Evolutionary conservation across 352 stramenopile species (phyloP).

Genomic region (Globisporangium middletonii): DNA sequence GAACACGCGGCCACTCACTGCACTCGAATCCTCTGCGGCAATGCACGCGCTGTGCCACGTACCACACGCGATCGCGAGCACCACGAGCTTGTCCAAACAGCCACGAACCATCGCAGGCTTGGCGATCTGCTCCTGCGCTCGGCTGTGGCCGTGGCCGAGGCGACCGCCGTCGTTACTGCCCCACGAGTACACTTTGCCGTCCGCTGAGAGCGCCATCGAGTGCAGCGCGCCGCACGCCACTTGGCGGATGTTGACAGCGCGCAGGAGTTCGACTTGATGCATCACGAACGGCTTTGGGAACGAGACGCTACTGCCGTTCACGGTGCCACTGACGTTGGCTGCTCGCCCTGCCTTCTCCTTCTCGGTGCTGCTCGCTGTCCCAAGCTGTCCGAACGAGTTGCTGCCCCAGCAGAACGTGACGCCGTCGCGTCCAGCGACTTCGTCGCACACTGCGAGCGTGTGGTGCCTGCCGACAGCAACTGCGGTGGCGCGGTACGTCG

Average conservation of each 20-base stretch:
- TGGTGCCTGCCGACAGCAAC: conserved; percentile 60
- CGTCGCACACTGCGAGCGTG: conserved; percentile 57
- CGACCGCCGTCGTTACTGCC: conserved; percentile 88
- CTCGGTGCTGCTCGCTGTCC: conserved; percentile 10
- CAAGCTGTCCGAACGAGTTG: conserved; percentile 68
- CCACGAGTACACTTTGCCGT: conserved; percentile 92
- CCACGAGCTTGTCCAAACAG: conserved; percentile 21
- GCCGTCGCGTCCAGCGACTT: conserved; percentile 54
- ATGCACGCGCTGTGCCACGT: conserved; percentile 74
- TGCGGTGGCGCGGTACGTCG: conserved; percentile 50
- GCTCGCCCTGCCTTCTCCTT: conserved; percentile 8
- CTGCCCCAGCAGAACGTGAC: conserved; percentile 74
- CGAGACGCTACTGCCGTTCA: conserved; percentile 7
- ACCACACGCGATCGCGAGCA: conserved; percentile 58
- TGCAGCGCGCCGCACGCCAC: conserved; percentile 90
- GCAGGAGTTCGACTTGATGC: conserved; percentile 48
- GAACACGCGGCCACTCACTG: conserved; percentile 32
- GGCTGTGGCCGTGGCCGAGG: conserved; percentile 27
- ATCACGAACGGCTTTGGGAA: conserved; percentile 58
- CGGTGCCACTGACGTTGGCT: conserved; percentile 2
- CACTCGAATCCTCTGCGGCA: conserved; percentile 13
- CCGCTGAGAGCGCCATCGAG: conserved; percentile 75
- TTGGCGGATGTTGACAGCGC: conserved; percentile 47
- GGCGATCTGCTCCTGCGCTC: conserved; percentile 7
- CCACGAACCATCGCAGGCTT: conserved; percentile 34